Evolutionary conservation across 345 rosid species (phyloP).

Genomic region (Abelmoschus esculentus): DNA sequence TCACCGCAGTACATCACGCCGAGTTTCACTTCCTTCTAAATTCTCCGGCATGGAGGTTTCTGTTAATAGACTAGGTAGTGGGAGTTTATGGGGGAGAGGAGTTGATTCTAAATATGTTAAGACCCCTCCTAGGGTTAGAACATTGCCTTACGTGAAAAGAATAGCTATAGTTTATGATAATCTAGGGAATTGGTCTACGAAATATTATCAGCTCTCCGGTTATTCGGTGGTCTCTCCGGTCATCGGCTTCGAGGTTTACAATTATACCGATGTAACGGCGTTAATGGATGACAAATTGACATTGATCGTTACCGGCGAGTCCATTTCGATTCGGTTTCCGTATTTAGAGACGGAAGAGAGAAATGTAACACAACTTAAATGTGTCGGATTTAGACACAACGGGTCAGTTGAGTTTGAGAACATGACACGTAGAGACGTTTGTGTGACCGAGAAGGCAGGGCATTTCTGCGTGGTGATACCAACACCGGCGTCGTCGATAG

Average conservation of each 20-base stretch:
- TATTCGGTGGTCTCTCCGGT: constrained; percentile 58
- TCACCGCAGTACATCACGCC: constrained; percentile 29
- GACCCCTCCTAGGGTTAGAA: constrained; percentile 44
- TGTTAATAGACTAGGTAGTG: constrained; percentile 48
- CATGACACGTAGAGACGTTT: constrained; percentile 25
- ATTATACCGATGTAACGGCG: constrained; percentile 32
- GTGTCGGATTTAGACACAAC: constrained; percentile 32
- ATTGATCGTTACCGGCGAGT: constrained; percentile 22
- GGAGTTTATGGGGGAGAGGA: constrained; percentile 40
- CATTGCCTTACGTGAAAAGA: constrained; percentile 48
- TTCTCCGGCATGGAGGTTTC: constrained; percentile 50
- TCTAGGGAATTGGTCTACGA: constrained; percentile 42
- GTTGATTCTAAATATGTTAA: constrained; percentile 28
- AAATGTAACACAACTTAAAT: constrained; percentile 18
- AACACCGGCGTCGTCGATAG: neutral
- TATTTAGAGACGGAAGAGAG: neutral
- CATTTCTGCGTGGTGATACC: constrained; percentile 39
- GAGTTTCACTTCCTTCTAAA: constrained; percentile 51
- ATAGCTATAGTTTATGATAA: constrained; percentile 43
- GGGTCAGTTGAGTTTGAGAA: constrained; percentile 32
- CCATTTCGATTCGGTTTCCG: constrained; percentile 36
- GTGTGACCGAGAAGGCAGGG: constrained; percentile 38
- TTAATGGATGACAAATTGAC: constrained; percentile 19
- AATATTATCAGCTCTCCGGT: constrained; percentile 44
- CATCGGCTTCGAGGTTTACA: constrained; percentile 50